These are phyloP conservation scores for Rhodamnia rubescens DNA, from an alignment of 345 rosid genomes.

Conservation along the genomic window DNA sequence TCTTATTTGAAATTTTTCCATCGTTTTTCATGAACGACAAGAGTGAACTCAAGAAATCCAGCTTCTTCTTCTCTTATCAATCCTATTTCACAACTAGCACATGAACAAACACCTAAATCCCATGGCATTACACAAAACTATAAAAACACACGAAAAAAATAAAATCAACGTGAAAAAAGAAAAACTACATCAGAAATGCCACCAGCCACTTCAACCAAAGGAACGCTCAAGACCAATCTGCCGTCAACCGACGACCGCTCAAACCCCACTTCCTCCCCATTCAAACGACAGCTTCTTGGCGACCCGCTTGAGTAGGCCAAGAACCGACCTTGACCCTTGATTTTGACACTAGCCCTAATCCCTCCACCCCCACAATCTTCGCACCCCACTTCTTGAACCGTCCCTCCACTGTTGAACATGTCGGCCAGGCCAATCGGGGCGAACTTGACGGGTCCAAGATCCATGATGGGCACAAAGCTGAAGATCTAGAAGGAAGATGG, in stretches of 20 bases:
- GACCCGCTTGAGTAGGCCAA: conserved; percentile 39
- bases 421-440: conserved; percentile 53
- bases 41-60: background rate
- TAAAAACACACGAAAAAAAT: background rate
- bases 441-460: conserved; percentile 25
- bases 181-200: background rate
- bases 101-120: background rate
- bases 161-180: background rate
- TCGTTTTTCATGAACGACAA: background rate
- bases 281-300: conserved; percentile 40
- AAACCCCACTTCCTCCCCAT: conserved; percentile 27
- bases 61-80: background rate
- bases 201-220: conserved; percentile 32
- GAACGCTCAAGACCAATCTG: conserved; percentile 27
- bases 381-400: conserved; percentile 30
- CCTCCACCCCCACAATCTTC: background rate
- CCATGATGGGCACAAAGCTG: conserved; percentile 45
- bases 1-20: too few relatives aligned
- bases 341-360: conserved; percentile 10
- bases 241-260: conserved; percentile 48
- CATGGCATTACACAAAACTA: background rate
- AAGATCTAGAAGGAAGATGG: conserved; percentile 70
- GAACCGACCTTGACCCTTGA: conserved; percentile 61
- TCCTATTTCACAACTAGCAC: background rate
- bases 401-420: conserved; percentile 77